Evolutionary conservation across 371 early-diverging fungal species (phyloP).

Genomic region (Rhizopus sp.): DNA sequence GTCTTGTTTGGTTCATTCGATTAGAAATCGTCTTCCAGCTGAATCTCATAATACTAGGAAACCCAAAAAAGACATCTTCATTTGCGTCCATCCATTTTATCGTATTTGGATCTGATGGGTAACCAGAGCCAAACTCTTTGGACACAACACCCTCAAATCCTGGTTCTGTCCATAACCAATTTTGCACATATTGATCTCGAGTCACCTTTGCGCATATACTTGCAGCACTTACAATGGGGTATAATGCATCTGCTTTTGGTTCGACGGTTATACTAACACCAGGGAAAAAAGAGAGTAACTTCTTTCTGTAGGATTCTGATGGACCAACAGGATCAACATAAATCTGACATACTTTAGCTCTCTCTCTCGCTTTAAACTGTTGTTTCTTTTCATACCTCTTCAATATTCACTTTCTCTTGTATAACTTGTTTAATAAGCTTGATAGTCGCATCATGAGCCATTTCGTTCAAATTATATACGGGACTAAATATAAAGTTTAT

Average conservation of each 20-base stretch:
- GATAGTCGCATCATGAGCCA: conserved; percentile 95
- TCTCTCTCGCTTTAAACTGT: not conserved
- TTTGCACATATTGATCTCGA: conserved; percentile 82
- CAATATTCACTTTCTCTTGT: conserved; percentile 67
- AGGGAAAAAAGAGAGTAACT: conserved; percentile 76
- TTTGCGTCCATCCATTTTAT: conserved; percentile 84
- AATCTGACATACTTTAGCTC: conserved; percentile 46
- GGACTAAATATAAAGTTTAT: conserved; percentile 39
- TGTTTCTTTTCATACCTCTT: conserved; percentile 52
- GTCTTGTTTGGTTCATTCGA: conserved; percentile 59
- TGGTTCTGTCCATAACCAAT: conserved; percentile 84
- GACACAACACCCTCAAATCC: conserved; percentile 45
- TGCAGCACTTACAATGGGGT: conserved; percentile 98
- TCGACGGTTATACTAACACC: conserved; percentile 82
- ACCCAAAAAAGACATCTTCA: conserved; percentile 91
- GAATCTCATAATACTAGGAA: conserved; percentile 91
- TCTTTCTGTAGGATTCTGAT: conserved; percentile 79
- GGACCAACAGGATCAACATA: conserved; percentile 99
- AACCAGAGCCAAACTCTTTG: conserved; percentile 92
- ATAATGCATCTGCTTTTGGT: conserved; percentile 96
- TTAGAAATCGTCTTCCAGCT: conserved; percentile 94
- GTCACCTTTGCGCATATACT: conserved; percentile 99
- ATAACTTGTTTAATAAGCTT: conserved; percentile 72
- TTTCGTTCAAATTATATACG: conserved; percentile 93
- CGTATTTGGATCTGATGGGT: conserved; percentile 97